Conservation (phyloP, 805 yeast genomes). For the Teunomyces cretensis region DNA sequence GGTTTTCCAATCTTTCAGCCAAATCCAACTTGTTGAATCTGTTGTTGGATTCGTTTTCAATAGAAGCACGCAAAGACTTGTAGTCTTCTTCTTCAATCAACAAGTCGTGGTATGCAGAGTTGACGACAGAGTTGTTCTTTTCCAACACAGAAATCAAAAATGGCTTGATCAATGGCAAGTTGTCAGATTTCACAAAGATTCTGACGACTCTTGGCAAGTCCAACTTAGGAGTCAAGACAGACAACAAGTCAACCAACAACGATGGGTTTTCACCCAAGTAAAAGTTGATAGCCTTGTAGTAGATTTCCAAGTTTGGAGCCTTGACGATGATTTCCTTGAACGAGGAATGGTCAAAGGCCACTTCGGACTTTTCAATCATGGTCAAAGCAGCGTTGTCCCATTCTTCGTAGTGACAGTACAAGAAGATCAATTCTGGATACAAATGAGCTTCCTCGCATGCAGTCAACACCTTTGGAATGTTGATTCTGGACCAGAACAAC, state of each 20-base stretch:
- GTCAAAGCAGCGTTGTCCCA: slow-evolving; percentile 98
- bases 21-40: slow-evolving; percentile 89
- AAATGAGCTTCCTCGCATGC: slow-evolving; percentile 93
- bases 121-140: slow-evolving; percentile 87
- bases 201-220: slow-evolving; percentile 94
- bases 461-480: slow-evolving; percentile 93
- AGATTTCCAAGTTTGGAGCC: slow-evolving; percentile 93
- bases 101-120: slow-evolving; percentile 92
- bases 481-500: slow-evolving; percentile 96
- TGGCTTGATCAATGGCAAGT: slow-evolving; percentile 93
- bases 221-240: slow-evolving; percentile 82
- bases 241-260: slow-evolving; percentile 78
- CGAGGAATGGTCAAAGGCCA: slow-evolving; percentile 88
- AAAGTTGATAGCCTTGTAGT: slow-evolving; percentile 95
- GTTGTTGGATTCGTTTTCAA: slow-evolving; percentile 75
- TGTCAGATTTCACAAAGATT: slow-evolving; percentile 92
- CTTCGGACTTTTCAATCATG: slow-evolving; percentile 92
- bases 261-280: slow-evolving; percentile 92
- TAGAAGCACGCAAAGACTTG: slow-evolving; percentile 81
- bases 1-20: slow-evolving; percentile 91
- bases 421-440: slow-evolving; percentile 94
- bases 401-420: slow-evolving; percentile 97
- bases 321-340: slow-evolving; percentile 94
- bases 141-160: slow-evolving; percentile 88
- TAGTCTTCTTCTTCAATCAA: slow-evolving; percentile 96